These are phyloP conservation scores for Hura crepitans DNA, from an alignment of 441 rosid genomes.

Conservation along the genomic window DNA sequence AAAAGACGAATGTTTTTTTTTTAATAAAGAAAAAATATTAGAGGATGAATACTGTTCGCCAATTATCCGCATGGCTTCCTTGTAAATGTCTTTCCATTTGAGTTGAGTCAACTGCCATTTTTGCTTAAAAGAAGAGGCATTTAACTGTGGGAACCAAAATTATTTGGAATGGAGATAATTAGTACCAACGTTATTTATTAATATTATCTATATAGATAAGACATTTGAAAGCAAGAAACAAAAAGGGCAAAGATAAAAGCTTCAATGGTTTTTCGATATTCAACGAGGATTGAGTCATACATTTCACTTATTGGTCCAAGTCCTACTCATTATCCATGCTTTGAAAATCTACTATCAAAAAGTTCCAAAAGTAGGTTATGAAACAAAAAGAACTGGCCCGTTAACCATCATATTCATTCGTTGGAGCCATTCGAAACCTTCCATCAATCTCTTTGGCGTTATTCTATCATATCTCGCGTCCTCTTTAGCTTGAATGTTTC, in stretches of 20 bases:
- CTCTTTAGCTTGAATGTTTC: not conserved
- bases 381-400: slow-evolving; percentile 2
- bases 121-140: not conserved
- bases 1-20: too few species aligned
- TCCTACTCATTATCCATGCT: slow-evolving; percentile 6
- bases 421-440: not conserved
- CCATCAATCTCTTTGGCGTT: not conserved
- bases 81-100: not conserved
- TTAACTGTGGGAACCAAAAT: not conserved
- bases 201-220: not conserved
- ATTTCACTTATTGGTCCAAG: slow-evolving; percentile 2
- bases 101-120: slow-evolving; percentile 1
- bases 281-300: slow-evolving; percentile 11
- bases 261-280: slow-evolving; percentile 8
- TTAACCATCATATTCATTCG: slow-evolving; percentile 9
- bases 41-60: too few species aligned
- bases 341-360: not conserved
- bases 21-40: too few species aligned
- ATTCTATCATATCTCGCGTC: not conserved
- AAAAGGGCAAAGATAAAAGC: slow-evolving; percentile 9
- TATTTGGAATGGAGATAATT: too few species aligned
- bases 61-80: not conserved
- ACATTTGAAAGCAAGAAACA: slow-evolving; percentile 1
- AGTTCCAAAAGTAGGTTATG: slow-evolving; percentile 12
- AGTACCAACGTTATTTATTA: too few species aligned